A percentile compares a stretch with the other conserved stretches of the same genome.
Conservation (phyloP, 768 basidiomycete genomes). For the Russula brevipes region DNA sequence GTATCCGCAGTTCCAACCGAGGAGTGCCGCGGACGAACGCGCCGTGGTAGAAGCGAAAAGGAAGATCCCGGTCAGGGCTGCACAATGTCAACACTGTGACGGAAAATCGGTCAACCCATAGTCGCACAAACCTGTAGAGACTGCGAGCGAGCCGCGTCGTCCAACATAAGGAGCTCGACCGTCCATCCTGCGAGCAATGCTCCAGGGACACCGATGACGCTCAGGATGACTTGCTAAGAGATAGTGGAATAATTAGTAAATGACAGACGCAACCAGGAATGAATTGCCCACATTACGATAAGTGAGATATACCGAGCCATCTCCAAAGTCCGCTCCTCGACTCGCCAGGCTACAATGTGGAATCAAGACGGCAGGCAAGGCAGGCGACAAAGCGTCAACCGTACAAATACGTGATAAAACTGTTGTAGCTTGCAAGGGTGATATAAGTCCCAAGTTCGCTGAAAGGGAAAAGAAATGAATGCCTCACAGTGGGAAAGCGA, state of each 20-base stretch:
- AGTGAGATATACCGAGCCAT: conserved; percentile 62
- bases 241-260: not conserved
- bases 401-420: conserved; percentile 50
- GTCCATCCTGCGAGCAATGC: conserved; percentile 50
- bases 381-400: conserved; percentile 19
- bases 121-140: conserved; percentile 38
- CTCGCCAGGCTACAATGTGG: conserved; percentile 45
- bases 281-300: conserved; percentile 56
- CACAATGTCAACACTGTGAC: not conserved
- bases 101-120: conserved; percentile 22
- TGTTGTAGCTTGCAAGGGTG: conserved; percentile 39
- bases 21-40: conserved; percentile 44
- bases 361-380: not conserved
- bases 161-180: conserved; percentile 50
- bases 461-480: not conserved
- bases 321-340: conserved; percentile 66
- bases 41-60: conserved; percentile 55
- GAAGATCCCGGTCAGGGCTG: conserved; percentile 51
- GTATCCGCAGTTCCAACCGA: conserved; percentile 57
- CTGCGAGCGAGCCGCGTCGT: conserved; percentile 47
- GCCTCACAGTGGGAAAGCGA: conserved; percentile 64
- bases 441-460: not conserved
- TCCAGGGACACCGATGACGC: conserved; percentile 53
- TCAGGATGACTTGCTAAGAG: conserved; percentile 49
- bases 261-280: not conserved